Evolutionary conservation across 192 early-diverging fungal genomes (phyloP).

Genomic region (Coemansia sp.): DNA sequence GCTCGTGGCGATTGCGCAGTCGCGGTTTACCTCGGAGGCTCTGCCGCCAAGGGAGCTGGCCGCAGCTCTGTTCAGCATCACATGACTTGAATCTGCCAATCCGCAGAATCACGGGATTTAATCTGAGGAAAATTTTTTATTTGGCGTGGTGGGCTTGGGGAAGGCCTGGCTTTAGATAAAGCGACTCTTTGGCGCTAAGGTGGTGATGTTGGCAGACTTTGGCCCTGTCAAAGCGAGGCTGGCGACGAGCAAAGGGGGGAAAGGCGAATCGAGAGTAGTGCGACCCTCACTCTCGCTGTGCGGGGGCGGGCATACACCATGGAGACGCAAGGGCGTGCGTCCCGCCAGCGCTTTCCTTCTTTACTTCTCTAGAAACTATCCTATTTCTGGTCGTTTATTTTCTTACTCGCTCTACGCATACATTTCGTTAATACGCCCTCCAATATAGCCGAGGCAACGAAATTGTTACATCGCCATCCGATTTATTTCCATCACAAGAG

Average conservation of each 20-base stretch:
- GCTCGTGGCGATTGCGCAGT: slow-evolving; percentile 45
- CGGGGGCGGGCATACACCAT: not conserved
- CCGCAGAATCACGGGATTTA: not conserved
- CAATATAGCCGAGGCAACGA: slow-evolving; percentile 35
- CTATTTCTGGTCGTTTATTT: slow-evolving; percentile 25
- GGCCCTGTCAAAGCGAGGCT: slow-evolving; percentile 2
- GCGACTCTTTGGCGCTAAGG: not conserved
- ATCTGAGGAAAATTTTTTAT: not conserved
- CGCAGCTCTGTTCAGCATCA: slow-evolving; percentile 32
- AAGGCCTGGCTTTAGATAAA: not conserved
- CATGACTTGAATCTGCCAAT: slow-evolving; percentile 1
- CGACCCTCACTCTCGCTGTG: not conserved
- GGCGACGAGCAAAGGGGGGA: not conserved
- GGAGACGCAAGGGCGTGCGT: slow-evolving; percentile 2
- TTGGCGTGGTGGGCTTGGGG: not conserved
- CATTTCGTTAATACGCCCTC: slow-evolving; percentile 33
- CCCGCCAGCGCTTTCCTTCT: slow-evolving; percentile 17
- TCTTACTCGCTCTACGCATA: slow-evolving; percentile 7
- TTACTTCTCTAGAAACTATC: slow-evolving; percentile 19
- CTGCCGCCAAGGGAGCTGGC: slow-evolving; percentile 38
- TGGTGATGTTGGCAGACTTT: not conserved
- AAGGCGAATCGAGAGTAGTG: not conserved
- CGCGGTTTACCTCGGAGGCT: slow-evolving; percentile 23
- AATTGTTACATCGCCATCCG: slow-evolving; percentile 22
- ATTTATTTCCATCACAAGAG: slow-evolving; percentile 10